Base-by-base conservation (phyloP, 192 early-diverging fungal species). In the Geosiphon pyriformis region DNA sequence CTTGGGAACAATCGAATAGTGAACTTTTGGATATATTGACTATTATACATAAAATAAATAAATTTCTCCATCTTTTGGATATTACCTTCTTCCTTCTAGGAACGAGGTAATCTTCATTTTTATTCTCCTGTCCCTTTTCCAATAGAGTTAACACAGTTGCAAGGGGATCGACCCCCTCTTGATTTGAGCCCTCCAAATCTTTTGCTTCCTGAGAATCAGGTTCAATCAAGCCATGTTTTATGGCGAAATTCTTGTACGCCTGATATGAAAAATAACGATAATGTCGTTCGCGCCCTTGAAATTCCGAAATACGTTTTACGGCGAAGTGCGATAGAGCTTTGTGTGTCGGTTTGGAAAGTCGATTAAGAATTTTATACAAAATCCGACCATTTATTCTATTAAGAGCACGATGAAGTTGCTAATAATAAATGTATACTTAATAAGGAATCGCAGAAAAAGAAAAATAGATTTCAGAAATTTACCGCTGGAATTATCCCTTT, bases 221-320 rank as follows among this genome's bases (percentile, higher is more conserved):
- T 33, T 61, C 34, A 11, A 42, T 32, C 15, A 72, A 29, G n/a
- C 58, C 69, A 70, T 67, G 56, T 23, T n/a, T 53, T 6, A 26
- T 58, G 3, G 70, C 50, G n/a, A 67, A 65, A 3, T 60, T 56
- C 33, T 67, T 69, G 61, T 61, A 77, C 2, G 63, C 70, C 12
- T 74, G 69, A 2, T 71, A 52, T 0, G 84, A 74, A 48, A 72
- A 87, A 68, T 89, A 89, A 22, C 87, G 81, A 62, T 87, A 87
- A 12, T 82, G 79, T 4, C 83, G 66, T 58, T 86, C 83, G 17
- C 84, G 70, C 12, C 87, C 87, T 3, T 80, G 77, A 74, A 87
- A 87, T 67, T 89, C 87, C 18, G 74, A 71, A 11, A 75, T 72
- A 8, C 80, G 60, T 1, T 75, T 71, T 7, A 85, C 56, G 10